These are phyloP conservation scores for Colletotrichum phormii DNA, from an alignment of 2,329 filamentous ascomycete genomes.

Conservation along the genomic window DNA sequence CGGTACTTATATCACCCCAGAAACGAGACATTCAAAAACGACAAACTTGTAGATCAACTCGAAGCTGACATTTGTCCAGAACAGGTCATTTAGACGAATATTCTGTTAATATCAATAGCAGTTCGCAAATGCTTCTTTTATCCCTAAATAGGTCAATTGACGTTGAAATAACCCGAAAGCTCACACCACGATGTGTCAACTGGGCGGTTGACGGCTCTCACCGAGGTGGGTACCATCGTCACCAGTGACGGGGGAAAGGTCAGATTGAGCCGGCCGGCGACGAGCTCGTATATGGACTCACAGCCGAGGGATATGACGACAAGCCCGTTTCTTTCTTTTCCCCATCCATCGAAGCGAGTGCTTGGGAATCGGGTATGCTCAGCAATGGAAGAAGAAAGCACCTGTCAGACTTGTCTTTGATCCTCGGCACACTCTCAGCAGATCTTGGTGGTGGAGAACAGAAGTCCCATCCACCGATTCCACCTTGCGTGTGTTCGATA, in stretches of 20 bases:
- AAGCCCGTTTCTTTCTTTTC: not conserved
- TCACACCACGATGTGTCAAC: not conserved
- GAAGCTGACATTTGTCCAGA: no score
- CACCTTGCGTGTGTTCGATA: not conserved
- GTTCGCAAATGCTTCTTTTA: no score
- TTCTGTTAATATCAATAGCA: no score
- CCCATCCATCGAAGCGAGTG: not conserved
- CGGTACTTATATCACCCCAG: no score
- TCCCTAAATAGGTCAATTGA: not conserved
- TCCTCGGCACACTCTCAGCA: not conserved
- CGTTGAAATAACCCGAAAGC: not conserved
- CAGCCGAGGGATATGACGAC: not conserved
- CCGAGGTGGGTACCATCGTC: slow-evolving; percentile 14
- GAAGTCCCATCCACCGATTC: not conserved
- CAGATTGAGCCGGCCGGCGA: slow-evolving; percentile 11
- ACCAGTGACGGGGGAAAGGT: slow-evolving; percentile 6
- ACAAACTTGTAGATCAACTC: no score
- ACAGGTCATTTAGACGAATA: no score
- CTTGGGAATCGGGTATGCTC: not conserved
- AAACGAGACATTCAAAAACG: no score
- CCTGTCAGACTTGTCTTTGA: not conserved
- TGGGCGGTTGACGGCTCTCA: not conserved
- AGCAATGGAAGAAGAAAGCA: not conserved
- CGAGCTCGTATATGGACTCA: not conserved
- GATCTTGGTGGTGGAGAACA: not conserved